Evolutionary conservation across 768 basidiomycete genomes (phyloP), one percentile per base, ranked within the genome.

Genomic region (Phlegmacium glaucopus): DNA sequence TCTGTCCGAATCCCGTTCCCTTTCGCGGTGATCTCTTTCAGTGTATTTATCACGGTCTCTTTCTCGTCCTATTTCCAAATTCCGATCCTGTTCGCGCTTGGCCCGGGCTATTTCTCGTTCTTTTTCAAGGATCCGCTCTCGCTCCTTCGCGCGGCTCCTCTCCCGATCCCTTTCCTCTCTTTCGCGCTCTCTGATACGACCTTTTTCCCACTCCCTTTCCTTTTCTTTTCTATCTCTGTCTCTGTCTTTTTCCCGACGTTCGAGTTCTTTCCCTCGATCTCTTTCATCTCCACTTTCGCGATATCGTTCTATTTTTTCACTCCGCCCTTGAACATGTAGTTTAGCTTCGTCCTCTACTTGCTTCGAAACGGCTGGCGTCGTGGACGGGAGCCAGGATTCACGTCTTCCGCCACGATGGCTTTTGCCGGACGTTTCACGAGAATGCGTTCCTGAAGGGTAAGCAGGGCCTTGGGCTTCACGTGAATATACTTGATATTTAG

Each of bases 351-450:
- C 51, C 48, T 57, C 58, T 17, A 36, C 35, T 37, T 53, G 55
- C 34, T 44, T 61, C 12, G 59, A 57, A 12, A 55, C 50, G 6
- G 58, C 56, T 27, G 55, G 51, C 11, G 49, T 37, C 13, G 51
- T 47, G 25, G 57, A 48, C 43, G 58, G 59, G 17, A 57, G 35
- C 59, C 59, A 63, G 28, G 57, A 39, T 44, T 65, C 60, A 27
- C 55, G 55, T 26, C 50, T 44, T 25, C 26, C 38, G 22, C 45
- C 45, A 25, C 51, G 55, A 39, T 50, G 37, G 26, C 13, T 16
- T 47, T 54, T 59, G 18, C 41, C 13, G 34, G 48, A 44, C 10
- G 49, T 44, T 11, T 57, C 55, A 29, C 42, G 52, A 22, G 47
- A 43, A 36, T 50, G 44, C 16, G 51, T 43, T 13, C 50, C 43